Base-by-base conservation (phyloP, 768 basidiomycete genomes). In the Russula foetens region DNA sequence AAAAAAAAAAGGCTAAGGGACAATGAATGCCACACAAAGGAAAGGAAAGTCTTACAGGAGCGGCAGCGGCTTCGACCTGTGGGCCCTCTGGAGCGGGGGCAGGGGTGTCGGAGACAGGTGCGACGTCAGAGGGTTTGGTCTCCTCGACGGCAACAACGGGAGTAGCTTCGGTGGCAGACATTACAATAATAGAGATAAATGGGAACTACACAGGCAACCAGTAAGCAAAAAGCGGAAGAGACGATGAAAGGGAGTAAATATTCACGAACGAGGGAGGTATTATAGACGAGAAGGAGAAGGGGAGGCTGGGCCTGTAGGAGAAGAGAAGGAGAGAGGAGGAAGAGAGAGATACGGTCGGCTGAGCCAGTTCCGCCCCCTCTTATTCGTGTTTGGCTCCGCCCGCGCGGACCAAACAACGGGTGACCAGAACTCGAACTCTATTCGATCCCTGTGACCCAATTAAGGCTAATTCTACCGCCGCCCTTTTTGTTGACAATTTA, bases 121-220 rank as follows among this genome's bases (percentile, higher is more conserved):
- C 69, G 11, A 55, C 0, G 71, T 82, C 83, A 62, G 69, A 71
- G 65, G 74, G 73, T 74, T 80, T 80, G 60, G 76, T 73, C 71
- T 83, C 85, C 74, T 84, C 84, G 58, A 75, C 73, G 72, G 77
- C 69, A 52, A 69, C 74, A 68, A 68, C 63, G 56, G 70, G 77
- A 70, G 75, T 73, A 74, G 85, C 87, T 64, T 68, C 70, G 69
- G 85, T 72, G 74, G 86, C 81, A 80, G 90, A 91, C 89, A 93
- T 92, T 90, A 90, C 83, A 76, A 68, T 60, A 59, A 67, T 66
- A 29, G 56, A 58, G 61, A 44, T 52, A 57, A 50, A 47, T 24
- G 49, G 50, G 38, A 62, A 33, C 56, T 58, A 43, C 26, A 23
- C n/a, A 7, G 39, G 24, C 17, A 29, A 14, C 3, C 3, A n/a